Base-by-base conservation (phyloP, 371 early-diverging fungal species). In the Mortierella sp. region DNA sequence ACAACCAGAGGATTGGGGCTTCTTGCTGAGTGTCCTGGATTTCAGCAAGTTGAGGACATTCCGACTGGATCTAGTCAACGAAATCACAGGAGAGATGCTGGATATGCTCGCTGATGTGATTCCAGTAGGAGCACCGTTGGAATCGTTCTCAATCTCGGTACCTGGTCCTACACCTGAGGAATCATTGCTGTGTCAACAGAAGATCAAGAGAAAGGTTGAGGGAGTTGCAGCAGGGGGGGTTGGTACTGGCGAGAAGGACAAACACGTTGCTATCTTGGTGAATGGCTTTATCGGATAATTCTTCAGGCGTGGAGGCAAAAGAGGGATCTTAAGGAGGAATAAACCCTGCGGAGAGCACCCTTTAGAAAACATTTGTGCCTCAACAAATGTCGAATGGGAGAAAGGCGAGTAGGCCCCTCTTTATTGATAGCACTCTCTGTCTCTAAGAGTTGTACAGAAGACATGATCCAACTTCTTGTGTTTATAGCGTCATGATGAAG, bases 161-260 rank as follows among this genome's bases (percentile, higher is more conserved):
- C 56, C 64, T 2, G 64, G 64, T n/a, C 64, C 64, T 18, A 63
- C 42, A 1, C 28, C 50, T 2, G 46, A 63, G 23, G 64, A 63
- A 39, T 43, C 53, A 16, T 21, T 61, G 52, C 24, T 42, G 23
- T 61, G 52, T 46, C 61, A 61, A 34, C 42, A 53, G 34, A 13
- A 6, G 61, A 53, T 61, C 53, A 43, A 21, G 21, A 52, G 41
- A 31, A 53, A 42, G 43, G 31, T 41, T 14, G 26, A 21, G 13
- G 23, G 10, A 38, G 14, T 12, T 43, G 7, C n/a, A 43, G 31
- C n/a, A 53, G 41, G n/a, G 34, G 34, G 34, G 10, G 34, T 10
- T 34, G 34, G 34, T 34, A 16, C 42, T 42, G 42, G 42, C 6
- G 42, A 42, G 42, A 42, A 42, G 42, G 42, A 42, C 16, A 42